Percentiles rank a stretch among this genome's conserved stretches.
Evolutionary conservation across 1,284 basidiomycete genomes (phyloP).

Genomic region (Ganoderma leucocontextum): DNA sequence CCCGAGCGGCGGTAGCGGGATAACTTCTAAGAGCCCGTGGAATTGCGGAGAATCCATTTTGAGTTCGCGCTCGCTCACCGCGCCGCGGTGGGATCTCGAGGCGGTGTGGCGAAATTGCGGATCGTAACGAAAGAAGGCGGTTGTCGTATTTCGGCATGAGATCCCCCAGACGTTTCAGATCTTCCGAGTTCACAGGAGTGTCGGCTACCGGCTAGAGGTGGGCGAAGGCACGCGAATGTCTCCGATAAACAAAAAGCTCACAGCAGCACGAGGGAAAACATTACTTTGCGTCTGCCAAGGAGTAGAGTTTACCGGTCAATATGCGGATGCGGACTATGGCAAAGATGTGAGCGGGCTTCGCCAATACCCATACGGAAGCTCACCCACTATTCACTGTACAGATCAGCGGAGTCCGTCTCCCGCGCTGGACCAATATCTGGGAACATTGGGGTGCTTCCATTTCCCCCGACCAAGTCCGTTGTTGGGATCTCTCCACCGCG

Average conservation of each 20-base stretch:
- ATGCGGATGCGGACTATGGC: background rate
- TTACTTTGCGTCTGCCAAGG: background rate
- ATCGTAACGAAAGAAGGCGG: constrained; percentile 10
- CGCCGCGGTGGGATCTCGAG: constrained; percentile 23
- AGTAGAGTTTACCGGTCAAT: background rate
- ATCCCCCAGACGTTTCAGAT: constrained; percentile 26
- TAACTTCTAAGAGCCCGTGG: constrained; percentile 6
- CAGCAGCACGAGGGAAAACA: constrained; percentile 2
- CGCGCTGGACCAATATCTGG: background rate
- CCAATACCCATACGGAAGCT: background rate
- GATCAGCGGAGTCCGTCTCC: background rate
- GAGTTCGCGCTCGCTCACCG: constrained; percentile 5
- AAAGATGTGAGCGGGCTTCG: background rate
- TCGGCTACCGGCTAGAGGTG: constrained; percentile 23
- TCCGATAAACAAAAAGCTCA: constrained; percentile 24
- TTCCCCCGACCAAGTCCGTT: constrained; percentile 5
- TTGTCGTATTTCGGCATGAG: constrained; percentile 20
- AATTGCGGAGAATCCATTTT: constrained; percentile 9
- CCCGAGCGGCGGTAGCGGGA: constrained; percentile 2
- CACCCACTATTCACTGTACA: background rate
- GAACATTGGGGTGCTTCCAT: constrained; percentile 9
- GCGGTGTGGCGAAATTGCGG: constrained; percentile 24
- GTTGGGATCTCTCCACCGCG: constrained; percentile 1
- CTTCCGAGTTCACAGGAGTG: constrained; percentile 17
- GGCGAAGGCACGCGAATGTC: constrained; percentile 11